Conservation (phyloP, 2,329 filamentous ascomycete species). For the Nemania sp. region DNA sequence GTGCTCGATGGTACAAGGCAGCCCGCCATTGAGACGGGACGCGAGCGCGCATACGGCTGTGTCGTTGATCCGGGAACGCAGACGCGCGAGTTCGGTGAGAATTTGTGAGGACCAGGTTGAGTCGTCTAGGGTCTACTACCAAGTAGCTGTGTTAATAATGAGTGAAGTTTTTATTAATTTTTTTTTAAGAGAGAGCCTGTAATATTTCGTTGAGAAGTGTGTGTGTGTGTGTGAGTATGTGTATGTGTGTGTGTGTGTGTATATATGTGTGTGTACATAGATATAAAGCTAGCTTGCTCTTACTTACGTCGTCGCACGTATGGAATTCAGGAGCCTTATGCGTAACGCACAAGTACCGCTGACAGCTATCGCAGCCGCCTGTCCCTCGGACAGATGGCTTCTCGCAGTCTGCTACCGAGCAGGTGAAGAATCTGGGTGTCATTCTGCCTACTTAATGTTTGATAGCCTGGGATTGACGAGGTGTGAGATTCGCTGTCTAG, state of each 20-base stretch:
- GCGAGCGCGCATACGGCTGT: conserved; percentile 28
- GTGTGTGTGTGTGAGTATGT: no score
- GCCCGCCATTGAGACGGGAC: conserved; percentile 26
- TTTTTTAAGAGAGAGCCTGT: no score
- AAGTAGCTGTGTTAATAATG: not conserved
- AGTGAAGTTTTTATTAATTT: no score
- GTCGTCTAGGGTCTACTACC: conserved; percentile 17
- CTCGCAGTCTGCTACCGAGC: conserved; percentile 19
- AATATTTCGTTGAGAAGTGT: no score
- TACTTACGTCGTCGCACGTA: conserved; percentile 14
- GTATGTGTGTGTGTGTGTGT: no score
- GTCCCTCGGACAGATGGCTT: conserved; percentile 14
- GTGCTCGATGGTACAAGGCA: conserved; percentile 24
- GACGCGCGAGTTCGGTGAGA: conserved; percentile 18
- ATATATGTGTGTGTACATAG: no score
- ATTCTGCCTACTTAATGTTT: conserved; percentile 9
- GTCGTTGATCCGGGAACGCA: conserved; percentile 26
- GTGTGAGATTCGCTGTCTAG: not conserved
- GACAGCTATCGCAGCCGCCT: conserved; percentile 23
- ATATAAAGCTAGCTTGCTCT: not conserved
- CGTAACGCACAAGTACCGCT: conserved; percentile 15
- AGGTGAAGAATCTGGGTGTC: conserved; percentile 16
- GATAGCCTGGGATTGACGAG: not conserved
- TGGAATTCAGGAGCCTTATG: conserved; percentile 22
- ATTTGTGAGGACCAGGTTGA: conserved; percentile 20